Evolutionary conservation across 179 eudicot genomes (phyloP).

Genomic region (Monotropa hypopitys): DNA sequence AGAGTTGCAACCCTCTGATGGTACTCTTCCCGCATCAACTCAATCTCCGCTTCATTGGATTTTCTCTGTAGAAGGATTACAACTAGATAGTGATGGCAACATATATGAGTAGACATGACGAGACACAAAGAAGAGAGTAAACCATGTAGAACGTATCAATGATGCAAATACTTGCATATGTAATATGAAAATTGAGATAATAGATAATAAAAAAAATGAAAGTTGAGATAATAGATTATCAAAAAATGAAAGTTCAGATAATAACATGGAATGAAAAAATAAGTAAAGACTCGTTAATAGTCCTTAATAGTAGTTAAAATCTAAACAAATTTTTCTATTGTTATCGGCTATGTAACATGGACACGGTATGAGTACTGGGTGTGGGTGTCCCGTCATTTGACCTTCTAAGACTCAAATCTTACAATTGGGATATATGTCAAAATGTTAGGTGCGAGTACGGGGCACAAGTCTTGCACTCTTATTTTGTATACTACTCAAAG

Average conservation of each 20-base stretch:
- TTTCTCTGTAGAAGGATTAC: slow-evolving; percentile 42
- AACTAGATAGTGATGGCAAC: neutral
- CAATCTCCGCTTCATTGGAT: slow-evolving; percentile 83
- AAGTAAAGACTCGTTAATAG: neutral
- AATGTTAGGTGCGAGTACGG: neutral
- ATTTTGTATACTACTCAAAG: neutral
- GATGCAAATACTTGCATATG: neutral
- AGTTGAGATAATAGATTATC: too few species aligned
- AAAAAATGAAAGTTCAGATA: neutral
- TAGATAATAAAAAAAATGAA: too few species aligned
- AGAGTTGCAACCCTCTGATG: slow-evolving; percentile 87
- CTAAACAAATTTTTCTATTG: neutral
- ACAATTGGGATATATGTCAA: neutral
- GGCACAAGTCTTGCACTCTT: neutral
- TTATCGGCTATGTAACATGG: neutral
- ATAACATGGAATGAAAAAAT: neutral
- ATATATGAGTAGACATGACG: neutral
- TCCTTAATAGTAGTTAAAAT: neutral
- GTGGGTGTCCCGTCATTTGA: neutral
- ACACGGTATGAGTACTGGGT: neutral
- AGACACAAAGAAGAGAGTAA: too few species aligned
- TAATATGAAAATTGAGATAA: neutral
- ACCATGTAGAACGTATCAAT: neutral
- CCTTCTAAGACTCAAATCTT: neutral
- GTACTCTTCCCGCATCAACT: slow-evolving; percentile 88